Evolutionary conservation across 148 eudicot species (phyloP), one percentile per base, ranked within the genome.

Genomic region (Chenopodium berlandieri): DNA sequence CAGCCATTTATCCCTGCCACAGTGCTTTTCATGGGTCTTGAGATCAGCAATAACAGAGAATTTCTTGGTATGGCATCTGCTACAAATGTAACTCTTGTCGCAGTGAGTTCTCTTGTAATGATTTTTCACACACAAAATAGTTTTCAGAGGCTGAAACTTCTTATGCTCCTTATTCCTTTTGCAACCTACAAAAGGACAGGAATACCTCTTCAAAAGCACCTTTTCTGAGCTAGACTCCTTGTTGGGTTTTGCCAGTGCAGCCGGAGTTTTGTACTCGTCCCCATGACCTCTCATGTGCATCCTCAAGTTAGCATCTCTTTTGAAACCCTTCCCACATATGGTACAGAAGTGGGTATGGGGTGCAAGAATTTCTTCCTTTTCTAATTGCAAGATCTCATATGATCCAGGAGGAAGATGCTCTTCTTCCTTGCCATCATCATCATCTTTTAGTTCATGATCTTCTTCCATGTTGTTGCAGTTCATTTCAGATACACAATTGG

Each of bases 241-340:
- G 74, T 92, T 84, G 20, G 98, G 98, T 81, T 95, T 95, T 20
- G 98, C 97, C n/a, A 95, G 87, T 69, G 99, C 99, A 64, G 93
- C 97, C 1, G 92, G 87, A 6, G 97, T 95, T 82, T 95, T 95
- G 89, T 91, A 95, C 83, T 91, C 97, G 20, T 95, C 94, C 40
- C 99, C 99, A 32, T 95, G 99, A 67, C 97, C 99, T 80, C 99
- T 88, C 99, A 93, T 95, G 82, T 95, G 99, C 99, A 95, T 95
- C 78, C 99, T 80, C 69, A 95, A 82, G 81, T 95, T 95, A 25
- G 99, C 99, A 84, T 95, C 99, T 79, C 99, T 87, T 82, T 95
- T 95, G 87, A 95, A 95, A 46, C 99, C 97, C 81, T 95, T 95
- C 37, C 97, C 98, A 82, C 98, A 95, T 1, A 95, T 93, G 31